Evolutionary conservation across 148 eudicot genomes (phyloP), one percentile per base, ranked within the genome.

Genomic region (Euryodendron excelsum): DNA sequence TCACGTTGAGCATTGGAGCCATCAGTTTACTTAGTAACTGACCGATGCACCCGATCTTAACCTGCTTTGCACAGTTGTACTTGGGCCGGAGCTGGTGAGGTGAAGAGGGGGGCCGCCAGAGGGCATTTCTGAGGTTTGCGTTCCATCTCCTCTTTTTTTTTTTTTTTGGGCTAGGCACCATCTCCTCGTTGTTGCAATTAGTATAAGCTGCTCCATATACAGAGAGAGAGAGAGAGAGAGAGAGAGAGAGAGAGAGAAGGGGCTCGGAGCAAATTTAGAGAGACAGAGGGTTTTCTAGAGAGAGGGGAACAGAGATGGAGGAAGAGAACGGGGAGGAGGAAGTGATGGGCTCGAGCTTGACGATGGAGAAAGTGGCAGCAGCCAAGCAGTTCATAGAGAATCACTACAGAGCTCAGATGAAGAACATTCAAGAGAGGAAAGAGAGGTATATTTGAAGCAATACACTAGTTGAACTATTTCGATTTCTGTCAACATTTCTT

Each of bases 301-400:
- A 75, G 67, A 76, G 28, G 50, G 75, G 48, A 3, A 48, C 20
- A 72, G n/a, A 72, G 33, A 47, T 47, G 34, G 56, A 33, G 41
- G 45, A 33, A 25, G 13, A 41, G 72, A 60, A 48, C 28, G 76
- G 28, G 73, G 65, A 25, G 36, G 90, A 92, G 17, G 98, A 92
- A 79, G 86, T 86, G 80, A 77, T 87, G 44, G 98, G 98, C 15
- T 94, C 98, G 41, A 94, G 88, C 84, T 90, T 92, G 82, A 94
- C 98, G 8, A 92, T 94, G 98, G 98, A 94, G 83, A 93, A 88
- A 80, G 97, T 94, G 70, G 91, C 95, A 44, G 97, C 97, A 8
- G 98, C 98, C 3, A 94, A 94, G 81, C 90, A 94, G 82, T 94
- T 81, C 86, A 94, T 94, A 76, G 98, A 94, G 85, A 94, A 94